Base-by-base conservation (phyloP, 2,329 filamentous ascomycete genomes). In the Teratosphaeria gauchensis region DNA sequence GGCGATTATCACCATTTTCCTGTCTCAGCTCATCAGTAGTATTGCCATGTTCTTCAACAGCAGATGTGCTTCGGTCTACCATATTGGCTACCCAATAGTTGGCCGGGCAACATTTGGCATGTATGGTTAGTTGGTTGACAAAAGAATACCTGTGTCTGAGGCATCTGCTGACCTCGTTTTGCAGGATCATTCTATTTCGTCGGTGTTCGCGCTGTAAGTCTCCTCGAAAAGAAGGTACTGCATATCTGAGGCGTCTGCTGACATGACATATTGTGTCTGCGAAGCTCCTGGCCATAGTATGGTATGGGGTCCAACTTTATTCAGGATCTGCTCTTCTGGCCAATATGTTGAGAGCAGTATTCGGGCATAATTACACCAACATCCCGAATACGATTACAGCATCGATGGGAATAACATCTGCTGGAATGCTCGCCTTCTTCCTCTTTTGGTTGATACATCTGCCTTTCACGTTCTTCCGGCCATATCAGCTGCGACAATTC, bases 11-110 rank as follows among this genome's bases (percentile, higher is more conserved):
- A 74, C 76, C 51, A 77, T 78, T 60, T 77, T 78, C 61, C 67
- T 74, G 42, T 74, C 72, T 35, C 75, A 77, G 59, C 32, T 73
- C 54, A 75, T 78, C 62, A 72, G 69, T 7, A 76, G 74, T 11
- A 63, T 76, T 48, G 74, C 75, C 53, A 76, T 77, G 71, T 72
- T 74, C 57, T 75, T 77, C 68, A 78, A 78, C 66, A 74, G 74
- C 16, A 71, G 76, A 51, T 73, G 71, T 54, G 75, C 75, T 2
- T 71, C 66, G 16, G 69, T 73, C 12, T 78, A 78, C 59, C 58
- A 65, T 53, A 62, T 66, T 21, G 63, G 63, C 12, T 65, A 63
- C 42, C 75, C 76, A 1, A 67, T 71, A 16, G 67, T 75, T 19
- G 67, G 67, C 21, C 66, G 75, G n/a, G 67, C 66, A 5, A 72